Evolutionary conservation across 305 asterid species (phyloP).

Genomic region (Nicotiana rustica): DNA sequence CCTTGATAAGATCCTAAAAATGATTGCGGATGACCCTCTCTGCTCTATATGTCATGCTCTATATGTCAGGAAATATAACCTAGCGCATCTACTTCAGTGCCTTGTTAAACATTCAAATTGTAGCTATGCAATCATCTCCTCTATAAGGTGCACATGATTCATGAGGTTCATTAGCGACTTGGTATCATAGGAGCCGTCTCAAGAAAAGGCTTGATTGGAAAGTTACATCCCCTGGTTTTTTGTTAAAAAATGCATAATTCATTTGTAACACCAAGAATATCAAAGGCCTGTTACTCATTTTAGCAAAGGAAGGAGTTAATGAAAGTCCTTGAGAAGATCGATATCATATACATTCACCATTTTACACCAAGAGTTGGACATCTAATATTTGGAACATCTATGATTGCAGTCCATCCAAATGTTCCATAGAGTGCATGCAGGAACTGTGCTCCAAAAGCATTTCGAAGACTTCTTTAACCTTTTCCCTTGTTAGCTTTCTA

Average conservation of each 20-base stretch:
- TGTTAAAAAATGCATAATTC: no score
- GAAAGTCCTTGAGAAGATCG: background rate
- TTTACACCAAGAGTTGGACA: background rate
- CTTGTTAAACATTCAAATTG: slow-evolving; percentile 5
- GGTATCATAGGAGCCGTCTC: slow-evolving; percentile 9
- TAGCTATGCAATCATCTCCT: slow-evolving; percentile 8
- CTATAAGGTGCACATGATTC: background rate
- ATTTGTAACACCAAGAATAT: no score
- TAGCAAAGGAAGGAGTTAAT: background rate
- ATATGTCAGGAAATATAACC: background rate
- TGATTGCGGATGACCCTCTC: background rate
- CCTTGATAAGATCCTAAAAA: slow-evolving; percentile 26
- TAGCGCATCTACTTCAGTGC: slow-evolving; percentile 3
- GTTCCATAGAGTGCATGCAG: background rate
- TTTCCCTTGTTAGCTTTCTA: background rate
- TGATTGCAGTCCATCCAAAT: background rate
- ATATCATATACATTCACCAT: background rate
- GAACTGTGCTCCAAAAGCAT: background rate
- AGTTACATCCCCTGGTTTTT: background rate
- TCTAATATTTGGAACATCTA: background rate
- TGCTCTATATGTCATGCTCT: background rate
- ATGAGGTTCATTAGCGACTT: background rate
- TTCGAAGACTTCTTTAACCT: background rate
- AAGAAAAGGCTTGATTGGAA: slow-evolving; percentile 1
- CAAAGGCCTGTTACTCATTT: background rate